These are phyloP conservation scores for Dothideomycetidae sp. DNA, from an alignment of 2,329 filamentous ascomycete genomes.

Conservation along the genomic window DNA sequence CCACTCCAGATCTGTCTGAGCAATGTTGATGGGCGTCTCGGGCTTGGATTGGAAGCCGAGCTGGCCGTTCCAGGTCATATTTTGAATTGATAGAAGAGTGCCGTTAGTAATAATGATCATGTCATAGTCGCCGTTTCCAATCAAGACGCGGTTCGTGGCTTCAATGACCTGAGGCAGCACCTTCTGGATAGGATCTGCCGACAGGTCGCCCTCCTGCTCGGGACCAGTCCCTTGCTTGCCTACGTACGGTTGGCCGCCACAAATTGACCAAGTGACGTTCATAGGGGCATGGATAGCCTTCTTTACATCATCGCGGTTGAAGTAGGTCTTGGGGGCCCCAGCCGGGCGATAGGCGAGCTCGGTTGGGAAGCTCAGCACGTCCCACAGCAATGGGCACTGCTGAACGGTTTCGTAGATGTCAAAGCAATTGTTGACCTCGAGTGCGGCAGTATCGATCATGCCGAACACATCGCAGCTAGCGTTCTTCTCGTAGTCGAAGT, in stretches of 20 bases:
- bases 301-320: constrained; percentile 26
- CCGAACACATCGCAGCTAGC: constrained; percentile 22
- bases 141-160: constrained; percentile 21
- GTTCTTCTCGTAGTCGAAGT: constrained; percentile 20
- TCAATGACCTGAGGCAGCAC: constrained; percentile 20
- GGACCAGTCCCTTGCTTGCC: constrained; percentile 1
- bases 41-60: constrained; percentile 18
- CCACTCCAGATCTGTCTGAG: too few species aligned
- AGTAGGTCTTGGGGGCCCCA: constrained; percentile 18
- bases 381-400: too few species aligned
- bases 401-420: too few species aligned
- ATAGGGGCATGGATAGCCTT: constrained; percentile 24
- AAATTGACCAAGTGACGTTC: constrained; percentile 17
- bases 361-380: too few species aligned
- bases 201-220: constrained; percentile 1
- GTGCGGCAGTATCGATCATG: constrained; percentile 19
- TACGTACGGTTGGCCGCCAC: constrained; percentile 17
- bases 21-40: constrained; percentile 12
- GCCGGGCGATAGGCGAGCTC: too few species aligned
- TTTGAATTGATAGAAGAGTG: constrained; percentile 18
- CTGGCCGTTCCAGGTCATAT: constrained; percentile 20
- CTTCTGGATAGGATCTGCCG: constrained; percentile 7
- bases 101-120: constrained; percentile 18
- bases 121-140: constrained; percentile 19
- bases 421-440: constrained; percentile 21